Percentiles rank a stretch among this genome's conserved stretches.
Conservation (phyloP, 768 basidiomycete genomes). For the Podaxis sp. region DNA sequence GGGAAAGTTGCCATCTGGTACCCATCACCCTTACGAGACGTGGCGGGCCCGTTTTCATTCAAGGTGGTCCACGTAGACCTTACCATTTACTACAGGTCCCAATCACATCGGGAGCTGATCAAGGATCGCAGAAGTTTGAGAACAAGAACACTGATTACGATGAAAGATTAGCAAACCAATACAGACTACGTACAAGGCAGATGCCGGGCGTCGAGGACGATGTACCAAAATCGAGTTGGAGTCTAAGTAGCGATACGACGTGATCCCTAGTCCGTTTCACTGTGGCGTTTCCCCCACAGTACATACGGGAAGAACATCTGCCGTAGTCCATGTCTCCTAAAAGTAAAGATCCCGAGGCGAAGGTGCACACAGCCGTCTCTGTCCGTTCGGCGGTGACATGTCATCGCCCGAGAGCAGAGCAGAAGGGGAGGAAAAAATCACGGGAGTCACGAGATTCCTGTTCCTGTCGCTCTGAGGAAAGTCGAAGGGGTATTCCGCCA, state of each 20-base stretch:
- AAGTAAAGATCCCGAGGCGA: not conserved
- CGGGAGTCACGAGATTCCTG: not conserved
- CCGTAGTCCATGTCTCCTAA: not conserved
- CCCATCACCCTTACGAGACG: not conserved
- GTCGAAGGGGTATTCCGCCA: conserved; percentile 2
- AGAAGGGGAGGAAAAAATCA: not conserved
- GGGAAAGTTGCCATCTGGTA: not conserved
- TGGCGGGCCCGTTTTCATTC: not conserved
- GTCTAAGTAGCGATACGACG: not conserved
- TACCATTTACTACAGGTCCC: not conserved
- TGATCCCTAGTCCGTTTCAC: not conserved
- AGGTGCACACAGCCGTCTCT: not conserved
- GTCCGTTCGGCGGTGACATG: not conserved
- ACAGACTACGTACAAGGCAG: conserved; percentile 4
- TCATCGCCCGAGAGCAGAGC: not conserved
- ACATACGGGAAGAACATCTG: conserved; percentile 2
- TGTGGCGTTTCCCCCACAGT: conserved; percentile 4
- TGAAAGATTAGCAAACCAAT: not conserved
- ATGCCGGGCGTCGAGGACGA: not conserved
- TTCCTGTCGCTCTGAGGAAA: not conserved
- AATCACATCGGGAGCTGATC: not conserved
- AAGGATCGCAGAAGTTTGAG: conserved; percentile 7
- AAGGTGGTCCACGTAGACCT: not conserved
- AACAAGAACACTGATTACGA: conserved; percentile 1
- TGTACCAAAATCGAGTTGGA: not conserved